These are phyloP conservation scores for Endoconidiophora laricicola DNA, from an alignment of 2,329 filamentous ascomycete genomes.

Conservation along the genomic window DNA sequence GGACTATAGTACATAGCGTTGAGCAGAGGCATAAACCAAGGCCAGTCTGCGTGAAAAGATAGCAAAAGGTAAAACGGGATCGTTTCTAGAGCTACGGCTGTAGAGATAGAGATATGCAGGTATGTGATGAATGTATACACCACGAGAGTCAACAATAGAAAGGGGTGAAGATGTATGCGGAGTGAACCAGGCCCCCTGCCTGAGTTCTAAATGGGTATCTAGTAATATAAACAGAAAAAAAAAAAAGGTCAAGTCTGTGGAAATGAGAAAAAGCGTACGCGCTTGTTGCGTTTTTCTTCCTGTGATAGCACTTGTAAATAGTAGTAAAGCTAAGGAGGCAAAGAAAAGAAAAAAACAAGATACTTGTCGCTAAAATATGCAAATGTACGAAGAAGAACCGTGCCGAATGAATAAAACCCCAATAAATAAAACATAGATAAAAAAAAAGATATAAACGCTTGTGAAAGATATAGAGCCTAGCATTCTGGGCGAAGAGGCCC, in stretches of 20 bases:
- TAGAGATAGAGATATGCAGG: too few species aligned
- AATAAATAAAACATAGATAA: neutral
- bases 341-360: neutral
- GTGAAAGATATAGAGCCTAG: neutral
- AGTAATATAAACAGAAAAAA: conserved; percentile 2
- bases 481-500: neutral
- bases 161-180: neutral
- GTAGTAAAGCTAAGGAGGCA: neutral
- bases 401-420: neutral
- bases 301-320: too few species aligned
- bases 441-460: neutral
- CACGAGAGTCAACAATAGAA: neutral
- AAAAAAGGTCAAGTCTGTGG: neutral
- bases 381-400: neutral
- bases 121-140: too few species aligned
- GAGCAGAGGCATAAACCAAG: too few species aligned
- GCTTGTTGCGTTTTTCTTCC: too few species aligned
- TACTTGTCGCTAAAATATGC: neutral
- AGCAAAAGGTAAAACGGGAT: too few species aligned
- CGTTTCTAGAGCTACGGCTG: too few species aligned
- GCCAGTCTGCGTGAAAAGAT: too few species aligned
- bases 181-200: neutral
- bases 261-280: too few species aligned
- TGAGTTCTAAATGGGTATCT: conserved; percentile 9
- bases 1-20: too few species aligned